Evolutionary conservation across 1,284 basidiomycete species (phyloP), one percentile per base, ranked within the genome.

Genomic region (Apiotrichum domesticum): DNA sequence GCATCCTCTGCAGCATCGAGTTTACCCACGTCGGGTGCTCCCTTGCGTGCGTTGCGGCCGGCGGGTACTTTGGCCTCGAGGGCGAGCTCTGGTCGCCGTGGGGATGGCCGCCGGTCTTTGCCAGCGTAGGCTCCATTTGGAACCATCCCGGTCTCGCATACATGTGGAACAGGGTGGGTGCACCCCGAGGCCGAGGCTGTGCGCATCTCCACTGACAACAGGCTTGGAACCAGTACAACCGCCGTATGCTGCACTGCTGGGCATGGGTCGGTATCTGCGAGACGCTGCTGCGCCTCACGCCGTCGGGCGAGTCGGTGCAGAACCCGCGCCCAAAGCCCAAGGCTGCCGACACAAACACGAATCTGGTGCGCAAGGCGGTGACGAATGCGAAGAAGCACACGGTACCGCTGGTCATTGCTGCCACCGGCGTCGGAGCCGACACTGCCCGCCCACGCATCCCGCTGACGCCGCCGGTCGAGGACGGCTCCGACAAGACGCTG

Each of bases 61-160:
- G 73, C 13, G 69, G 69, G 0, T 2, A 64, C 6, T 46, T 72
- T 41, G 69, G 67, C 6, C 64, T 66, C 63, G 64, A 55, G 29
- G 32, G 61, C 6, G 71, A 74, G 54, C 51, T 69, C 42, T 71
- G 61, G 53, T 63, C 58, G 32, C 71, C 70, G n/a, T 75, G 69
- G 67, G 73, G 73, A 4, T 73, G 68, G 67, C 69, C 73, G 2
- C 69, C 71, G 44, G 39, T 71, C 9, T 71, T 73, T 56, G 73
- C 68, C 5, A 61, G 56, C 34, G 40, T 72, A 21, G 35, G 34
- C 0, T 61, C 66, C 8, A 51, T 73, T 29, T 72, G 66, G 66
- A 56, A 44, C 15, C 57, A 68, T 48, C 71, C 73, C 0, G 71
- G 71, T 2, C 52, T 74, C 9, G 57, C 61, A 2, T 65, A 62